These are phyloP conservation scores for Cyclospora cayetanensis DNA, from an alignment of 169 alveolate genomes.

Conservation along the genomic window DNA sequence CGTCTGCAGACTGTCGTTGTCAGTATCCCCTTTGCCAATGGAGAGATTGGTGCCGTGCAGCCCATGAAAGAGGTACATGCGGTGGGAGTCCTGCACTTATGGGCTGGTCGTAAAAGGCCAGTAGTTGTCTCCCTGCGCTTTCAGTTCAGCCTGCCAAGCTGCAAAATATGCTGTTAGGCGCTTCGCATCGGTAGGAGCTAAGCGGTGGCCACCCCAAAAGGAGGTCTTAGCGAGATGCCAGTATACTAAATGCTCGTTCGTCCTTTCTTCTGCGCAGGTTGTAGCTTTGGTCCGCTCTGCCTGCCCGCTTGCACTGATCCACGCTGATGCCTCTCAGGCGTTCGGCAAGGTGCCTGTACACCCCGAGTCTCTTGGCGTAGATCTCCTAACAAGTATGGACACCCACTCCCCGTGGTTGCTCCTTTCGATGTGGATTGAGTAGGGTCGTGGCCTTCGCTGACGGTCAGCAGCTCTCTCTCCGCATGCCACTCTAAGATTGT, in stretches of 20 bases:
- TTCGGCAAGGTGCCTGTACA: conserved; percentile 59
- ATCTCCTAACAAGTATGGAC: conserved; percentile 30
- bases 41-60: conserved; percentile 62
- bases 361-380: conserved; percentile 6
- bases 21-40: conserved; percentile 66
- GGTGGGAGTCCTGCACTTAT: too few relatives aligned
- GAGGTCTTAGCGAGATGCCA: too few relatives aligned
- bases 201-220: too few relatives aligned
- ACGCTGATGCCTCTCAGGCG: conserved; percentile 66
- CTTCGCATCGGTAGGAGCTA: too few relatives aligned
- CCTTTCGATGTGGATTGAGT: not conserved
- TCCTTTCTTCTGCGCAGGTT: conserved; percentile 9
- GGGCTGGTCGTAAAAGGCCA: too few relatives aligned
- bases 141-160: too few relatives aligned
- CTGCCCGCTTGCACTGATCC: conserved; percentile 35
- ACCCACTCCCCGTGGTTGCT: not conserved
- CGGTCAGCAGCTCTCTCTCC: too few relatives aligned
- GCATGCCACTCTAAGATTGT: too few relatives aligned
- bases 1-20: conserved; percentile 33
- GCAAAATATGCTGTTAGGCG: too few relatives aligned
- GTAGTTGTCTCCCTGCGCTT: too few relatives aligned
- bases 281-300: not conserved
- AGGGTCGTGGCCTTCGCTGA: too few relatives aligned
- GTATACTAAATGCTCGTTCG: too few relatives aligned
- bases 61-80: conserved; percentile 37